These are phyloP conservation scores for Coniella lustricola DNA, from an alignment of 2,329 filamentous ascomycete genomes.

Conservation along the genomic window DNA sequence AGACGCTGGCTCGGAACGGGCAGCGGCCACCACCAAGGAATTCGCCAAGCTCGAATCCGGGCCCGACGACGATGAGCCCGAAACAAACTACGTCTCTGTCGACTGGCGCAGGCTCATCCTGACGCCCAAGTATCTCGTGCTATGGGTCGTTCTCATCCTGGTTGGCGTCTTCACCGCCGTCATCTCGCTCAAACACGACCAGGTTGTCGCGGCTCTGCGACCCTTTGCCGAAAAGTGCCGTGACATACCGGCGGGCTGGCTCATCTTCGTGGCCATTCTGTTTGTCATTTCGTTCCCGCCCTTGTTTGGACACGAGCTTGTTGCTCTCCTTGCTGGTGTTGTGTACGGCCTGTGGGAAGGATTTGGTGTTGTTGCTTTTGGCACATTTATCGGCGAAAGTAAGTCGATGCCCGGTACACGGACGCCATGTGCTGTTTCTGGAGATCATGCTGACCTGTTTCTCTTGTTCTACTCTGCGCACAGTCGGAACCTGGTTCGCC, in stretches of 20 bases:
- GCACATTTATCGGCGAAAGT: conserved; percentile 35
- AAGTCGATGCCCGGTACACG: conserved; percentile 1
- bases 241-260: conserved; percentile 30
- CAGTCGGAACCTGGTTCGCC: conserved; percentile 33
- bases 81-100: conserved; percentile 28
- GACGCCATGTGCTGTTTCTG: neutral
- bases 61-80: conserved; percentile 8
- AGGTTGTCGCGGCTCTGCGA: conserved; percentile 29
- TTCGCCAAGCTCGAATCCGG: conserved; percentile 4
- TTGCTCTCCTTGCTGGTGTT: conserved; percentile 34
- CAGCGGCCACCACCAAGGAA: conserved; percentile 2
- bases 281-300: conserved; percentile 35
- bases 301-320: conserved; percentile 34
- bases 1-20: conserved; percentile 1
- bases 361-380: conserved; percentile 33
- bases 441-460: neutral
- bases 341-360: conserved; percentile 35
- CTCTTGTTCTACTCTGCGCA: too few relatives aligned
- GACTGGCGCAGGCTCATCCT: conserved; percentile 30
- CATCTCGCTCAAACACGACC: conserved; percentile 30
- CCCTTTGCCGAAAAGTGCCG: conserved; percentile 31
- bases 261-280: conserved; percentile 33
- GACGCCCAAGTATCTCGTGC: conserved; percentile 28
- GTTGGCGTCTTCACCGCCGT: conserved; percentile 25
- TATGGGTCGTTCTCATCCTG: conserved; percentile 21